A percentile compares a stretch with the other conserved stretches of the same genome.
Conservation (phyloP, 1,139 yeast species). For the Spencermartinsiella ligniputridi region DNA sequence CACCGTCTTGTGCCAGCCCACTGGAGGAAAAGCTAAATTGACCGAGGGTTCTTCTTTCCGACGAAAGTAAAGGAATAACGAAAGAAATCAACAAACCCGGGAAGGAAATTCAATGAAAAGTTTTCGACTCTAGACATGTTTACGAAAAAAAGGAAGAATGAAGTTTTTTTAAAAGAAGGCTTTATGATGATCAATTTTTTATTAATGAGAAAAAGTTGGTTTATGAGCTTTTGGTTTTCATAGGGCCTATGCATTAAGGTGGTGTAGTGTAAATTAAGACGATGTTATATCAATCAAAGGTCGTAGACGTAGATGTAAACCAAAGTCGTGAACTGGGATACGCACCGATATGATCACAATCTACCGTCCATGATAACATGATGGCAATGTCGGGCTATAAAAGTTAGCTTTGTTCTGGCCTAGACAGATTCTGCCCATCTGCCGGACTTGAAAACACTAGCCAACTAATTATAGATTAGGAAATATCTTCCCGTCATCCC, state of each 20-base stretch:
- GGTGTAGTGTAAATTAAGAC: no score
- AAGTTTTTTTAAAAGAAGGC: neutral
- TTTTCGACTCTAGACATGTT: slow-evolving; percentile 1
- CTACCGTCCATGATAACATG: no score
- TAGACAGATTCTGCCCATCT: no score
- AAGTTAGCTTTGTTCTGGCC: no score
- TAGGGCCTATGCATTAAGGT: slow-evolving; percentile 1
- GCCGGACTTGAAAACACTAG: no score
- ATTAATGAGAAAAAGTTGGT: neutral
- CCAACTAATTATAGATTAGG: no score
- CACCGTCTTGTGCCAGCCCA: slow-evolving; percentile 97
- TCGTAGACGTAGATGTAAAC: no score
- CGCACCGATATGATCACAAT: no score
- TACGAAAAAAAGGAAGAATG: neutral
- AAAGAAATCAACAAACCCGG: neutral
- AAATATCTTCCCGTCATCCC: no score
- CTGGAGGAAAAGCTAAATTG: slow-evolving; percentile 99
- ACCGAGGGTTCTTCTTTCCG: slow-evolving; percentile 99
- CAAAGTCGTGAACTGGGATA: no score
- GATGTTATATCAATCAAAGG: no score
- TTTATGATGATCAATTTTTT: neutral
- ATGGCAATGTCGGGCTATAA: no score
- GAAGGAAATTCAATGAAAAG: neutral
- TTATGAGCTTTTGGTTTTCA: slow-evolving; percentile 1
- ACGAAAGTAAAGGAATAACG: slow-evolving; percentile 68